Percentiles rank a stretch among this genome's conserved stretches.
Conservation (phyloP, 2,329 filamentous ascomycete genomes). For the Colletotrichum incanum region DNA sequence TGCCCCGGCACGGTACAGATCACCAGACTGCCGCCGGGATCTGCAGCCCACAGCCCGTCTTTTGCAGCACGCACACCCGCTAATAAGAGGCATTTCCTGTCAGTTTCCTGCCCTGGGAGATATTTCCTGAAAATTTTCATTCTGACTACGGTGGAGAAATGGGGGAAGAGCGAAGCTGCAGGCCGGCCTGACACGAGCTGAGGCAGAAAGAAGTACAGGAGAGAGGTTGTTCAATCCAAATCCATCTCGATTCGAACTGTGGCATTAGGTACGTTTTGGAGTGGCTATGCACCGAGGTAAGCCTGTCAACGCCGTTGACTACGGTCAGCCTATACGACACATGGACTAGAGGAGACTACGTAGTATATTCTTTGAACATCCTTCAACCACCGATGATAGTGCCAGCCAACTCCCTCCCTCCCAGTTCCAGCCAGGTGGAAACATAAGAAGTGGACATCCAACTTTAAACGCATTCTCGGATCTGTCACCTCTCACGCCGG, state of each 20-base stretch:
- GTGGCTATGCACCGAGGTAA: not conserved
- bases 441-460: slow-evolving; percentile 19
- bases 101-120: slow-evolving; percentile 25
- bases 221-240: not conserved
- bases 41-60: slow-evolving; percentile 9
- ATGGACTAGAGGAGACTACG: not conserved
- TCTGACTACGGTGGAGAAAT: slow-evolving; percentile 18
- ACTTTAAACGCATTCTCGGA: slow-evolving; percentile 36
- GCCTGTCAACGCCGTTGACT: not conserved
- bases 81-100: slow-evolving; percentile 29
- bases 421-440: slow-evolving; percentile 1
- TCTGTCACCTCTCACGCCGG: slow-evolving; percentile 15
- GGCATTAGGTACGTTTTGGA: not conserved
- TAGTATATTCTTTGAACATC: not conserved
- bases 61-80: slow-evolving; percentile 17
- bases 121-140: slow-evolving; percentile 19
- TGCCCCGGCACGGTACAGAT: slow-evolving; percentile 25
- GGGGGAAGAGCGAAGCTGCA: slow-evolving; percentile 11
- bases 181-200: slow-evolving; percentile 24
- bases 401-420: not conserved
- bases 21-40: slow-evolving; percentile 20
- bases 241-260: not conserved
- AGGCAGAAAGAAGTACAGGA: not conserved
- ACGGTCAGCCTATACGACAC: not conserved
- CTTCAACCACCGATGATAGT: not conserved